Percentiles rank a stretch among this genome's conserved stretches.
These are phyloP conservation scores for Linnemannia exigua DNA, from an alignment of 192 early-diverging fungal genomes.

Conservation along the genomic window DNA sequence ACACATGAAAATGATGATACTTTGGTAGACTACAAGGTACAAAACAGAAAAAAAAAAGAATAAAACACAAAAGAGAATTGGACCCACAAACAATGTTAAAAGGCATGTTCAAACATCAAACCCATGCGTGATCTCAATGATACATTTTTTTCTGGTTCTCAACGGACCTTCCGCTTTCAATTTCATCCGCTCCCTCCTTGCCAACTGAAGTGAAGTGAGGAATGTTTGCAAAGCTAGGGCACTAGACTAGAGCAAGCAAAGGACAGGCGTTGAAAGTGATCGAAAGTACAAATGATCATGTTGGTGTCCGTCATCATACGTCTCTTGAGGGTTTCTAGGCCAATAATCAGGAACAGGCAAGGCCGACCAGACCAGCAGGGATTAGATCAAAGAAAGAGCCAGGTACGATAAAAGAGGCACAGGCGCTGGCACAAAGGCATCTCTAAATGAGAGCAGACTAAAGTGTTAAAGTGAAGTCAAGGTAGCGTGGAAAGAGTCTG, in stretches of 20 bases:
- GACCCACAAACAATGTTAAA: not conserved
- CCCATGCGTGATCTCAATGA: not conserved
- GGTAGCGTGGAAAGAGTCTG: constrained; percentile 7
- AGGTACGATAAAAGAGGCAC: not conserved
- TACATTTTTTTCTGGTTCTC: not conserved
- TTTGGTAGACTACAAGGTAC: not conserved
- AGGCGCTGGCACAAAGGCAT: no score
- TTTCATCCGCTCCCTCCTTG: not conserved
- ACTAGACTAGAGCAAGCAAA: no score
- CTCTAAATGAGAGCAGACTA: not conserved
- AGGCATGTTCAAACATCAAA: not conserved
- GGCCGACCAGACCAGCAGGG: not conserved
- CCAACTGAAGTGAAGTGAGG: no score
- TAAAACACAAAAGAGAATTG: no score
- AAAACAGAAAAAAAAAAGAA: not conserved
- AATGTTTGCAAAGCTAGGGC: no score
- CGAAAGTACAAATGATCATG: no score
- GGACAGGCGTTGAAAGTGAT: no score
- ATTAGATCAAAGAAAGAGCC: not conserved
- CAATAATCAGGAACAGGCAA: not conserved
- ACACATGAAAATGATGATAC: not conserved
- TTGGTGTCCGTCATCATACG: not conserved
- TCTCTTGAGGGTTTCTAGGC: no score
- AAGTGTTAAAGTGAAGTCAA: not conserved
- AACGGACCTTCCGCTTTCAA: not conserved